Percentiles rank a stretch among this genome's conserved stretches.
phyloP scores from a whole-genome alignment of 257 asterid species.

The Solanum chiquidenum region DNA sequence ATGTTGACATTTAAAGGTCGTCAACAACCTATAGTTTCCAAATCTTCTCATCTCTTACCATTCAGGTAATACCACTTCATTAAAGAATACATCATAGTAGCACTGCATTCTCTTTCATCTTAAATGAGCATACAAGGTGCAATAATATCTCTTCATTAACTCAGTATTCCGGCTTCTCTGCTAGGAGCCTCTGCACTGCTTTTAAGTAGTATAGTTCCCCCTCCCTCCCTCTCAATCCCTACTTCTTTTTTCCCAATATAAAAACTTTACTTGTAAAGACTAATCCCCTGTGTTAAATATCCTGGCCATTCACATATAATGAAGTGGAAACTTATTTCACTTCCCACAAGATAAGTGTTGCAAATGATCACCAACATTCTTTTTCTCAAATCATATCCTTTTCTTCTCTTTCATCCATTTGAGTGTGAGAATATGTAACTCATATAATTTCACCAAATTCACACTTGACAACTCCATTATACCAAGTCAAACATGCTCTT shows the following conservation, averaged over 20 bases:
- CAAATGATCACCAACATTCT: not conserved
- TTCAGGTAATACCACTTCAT: not conserved
- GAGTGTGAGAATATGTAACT: not conserved
- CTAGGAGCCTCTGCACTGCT: not conserved
- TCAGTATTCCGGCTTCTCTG: not conserved
- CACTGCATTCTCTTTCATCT: not conserved
- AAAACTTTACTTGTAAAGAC: not conserved
- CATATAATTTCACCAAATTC: not conserved
- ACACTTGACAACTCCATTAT: not conserved
- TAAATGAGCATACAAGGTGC: not conserved
- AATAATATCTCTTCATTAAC: not conserved
- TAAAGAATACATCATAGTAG: not conserved
- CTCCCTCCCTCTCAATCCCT: not conserved
- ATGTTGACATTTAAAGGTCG: not conserved
- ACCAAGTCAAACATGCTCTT: not conserved
- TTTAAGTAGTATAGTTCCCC: not conserved
- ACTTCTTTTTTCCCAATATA: not conserved
- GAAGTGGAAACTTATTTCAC: not conserved
- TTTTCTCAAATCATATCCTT: not conserved
- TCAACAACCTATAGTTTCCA: not conserved
- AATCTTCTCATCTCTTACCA: not conserved
- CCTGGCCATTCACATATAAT: not conserved
- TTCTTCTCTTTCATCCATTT: not conserved
- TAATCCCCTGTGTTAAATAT: not conserved
- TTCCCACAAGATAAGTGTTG: not conserved